Evolutionary conservation across 2,329 filamentous ascomycete genomes (phyloP).

Genomic region (Leptographium wingfieldii): DNA sequence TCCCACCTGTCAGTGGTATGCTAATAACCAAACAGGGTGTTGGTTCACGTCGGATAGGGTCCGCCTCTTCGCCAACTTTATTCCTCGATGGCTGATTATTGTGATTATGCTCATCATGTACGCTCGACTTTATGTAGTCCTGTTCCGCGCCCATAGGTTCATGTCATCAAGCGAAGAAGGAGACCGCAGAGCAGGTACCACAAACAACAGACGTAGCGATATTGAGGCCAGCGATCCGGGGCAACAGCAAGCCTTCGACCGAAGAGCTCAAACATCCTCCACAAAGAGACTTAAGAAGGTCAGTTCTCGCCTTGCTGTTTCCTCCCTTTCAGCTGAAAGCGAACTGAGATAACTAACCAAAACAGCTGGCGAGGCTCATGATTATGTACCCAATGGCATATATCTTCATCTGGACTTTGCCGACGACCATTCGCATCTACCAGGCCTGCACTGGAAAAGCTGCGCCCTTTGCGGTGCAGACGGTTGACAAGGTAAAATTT

Average conservation of each 20-base stretch:
- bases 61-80: not conserved
- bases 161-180: not conserved
- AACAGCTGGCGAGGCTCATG: not conserved
- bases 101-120: not conserved
- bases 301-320: not conserved
- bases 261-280: not conserved
- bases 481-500: not conserved
- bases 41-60: conserved; percentile 1
- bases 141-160: not conserved
- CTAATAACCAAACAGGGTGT: not conserved
- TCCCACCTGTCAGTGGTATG: not conserved
- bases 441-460: not conserved
- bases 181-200: not conserved
- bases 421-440: not conserved
- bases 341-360: not conserved
- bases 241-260: not conserved
- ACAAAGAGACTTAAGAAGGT: not conserved
- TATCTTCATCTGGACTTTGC: not conserved
- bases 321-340: not conserved
- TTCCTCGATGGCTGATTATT: not conserved
- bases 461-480: not conserved
- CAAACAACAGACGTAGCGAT: not conserved
- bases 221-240: too few relatives aligned
- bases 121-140: not conserved
- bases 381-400: not conserved